Evolutionary conservation across 2,329 filamentous ascomycete species (phyloP), one percentile per base, ranked within the genome.

Genomic region (Colletotrichum echinochloae): DNA sequence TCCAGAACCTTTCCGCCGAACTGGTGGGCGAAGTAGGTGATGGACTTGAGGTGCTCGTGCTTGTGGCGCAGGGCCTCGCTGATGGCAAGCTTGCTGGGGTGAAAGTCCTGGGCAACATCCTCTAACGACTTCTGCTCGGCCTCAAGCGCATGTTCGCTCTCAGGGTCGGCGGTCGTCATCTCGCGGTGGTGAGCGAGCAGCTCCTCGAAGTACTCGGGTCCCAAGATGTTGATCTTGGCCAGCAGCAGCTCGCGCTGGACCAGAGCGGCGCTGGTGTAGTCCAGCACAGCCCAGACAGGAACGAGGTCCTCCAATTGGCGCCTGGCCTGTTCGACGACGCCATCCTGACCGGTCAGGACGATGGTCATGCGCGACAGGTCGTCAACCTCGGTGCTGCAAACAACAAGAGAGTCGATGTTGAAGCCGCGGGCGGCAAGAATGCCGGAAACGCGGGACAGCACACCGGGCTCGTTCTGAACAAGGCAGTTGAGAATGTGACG

Each of bases 331-430:
- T 99, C 96, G 35, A 99, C 94, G 44, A 98, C 95, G 65, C 95
- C 95, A 77, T 98, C 96, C 83, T 98, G 95, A 18, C 96, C 96
- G 66, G 94, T 94, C 62, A 99, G 88, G 74, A 99, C 96, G 78
- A 99, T 98, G 67, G 96, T 99, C 96, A 99, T 99, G 79, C 96
- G 94, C 41, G 94, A 97, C 63, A 99, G 87, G 78, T 99, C 96
- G 77, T 95, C 93, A 33, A 99, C 95, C 83, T 99, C 96, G 73
- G 96, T 99, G 83, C 93, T 96, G 86, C 96, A 99, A 72, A 99
- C 96, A 65, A 99, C 96, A 73, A 99, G 87, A 65, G 93, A 97
- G 87, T 99, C 96, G 78, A 99, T 99, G 86, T 99, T 99, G 90
- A 99, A 99, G 74, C 96, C 96, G 70, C 96, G 90, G 52, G 96